Percentiles rank a stretch among this genome's conserved stretches.
Evolutionary conservation across 1,284 basidiomycete species (phyloP).

Genomic region (Papiliotrema fonsecae): DNA sequence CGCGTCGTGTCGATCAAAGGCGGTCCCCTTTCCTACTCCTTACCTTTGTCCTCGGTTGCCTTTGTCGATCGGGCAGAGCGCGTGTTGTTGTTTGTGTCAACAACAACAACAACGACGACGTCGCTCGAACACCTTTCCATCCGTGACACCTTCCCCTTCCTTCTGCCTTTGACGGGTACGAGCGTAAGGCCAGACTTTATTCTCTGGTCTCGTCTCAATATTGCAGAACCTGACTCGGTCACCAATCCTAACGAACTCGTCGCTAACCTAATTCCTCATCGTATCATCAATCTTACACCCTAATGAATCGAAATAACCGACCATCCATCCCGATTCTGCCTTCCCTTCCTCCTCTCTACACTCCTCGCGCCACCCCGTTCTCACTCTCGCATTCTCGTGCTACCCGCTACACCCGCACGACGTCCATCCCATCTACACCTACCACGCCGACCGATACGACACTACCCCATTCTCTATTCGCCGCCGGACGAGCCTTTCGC

Average conservation of each 20-base stretch:
- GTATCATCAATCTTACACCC: not conserved
- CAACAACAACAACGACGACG: not conserved
- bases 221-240: not conserved
- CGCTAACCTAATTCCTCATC: not conserved
- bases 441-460: slow-evolving; percentile 1
- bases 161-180: not conserved
- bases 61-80: not conserved
- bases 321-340: slow-evolving; percentile 1
- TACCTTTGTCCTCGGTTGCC: not conserved
- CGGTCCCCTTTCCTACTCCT: not conserved
- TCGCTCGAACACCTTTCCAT: not conserved
- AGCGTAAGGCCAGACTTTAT: too few species aligned
- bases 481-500: not conserved
- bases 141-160: not conserved
- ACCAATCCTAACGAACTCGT: not conserved
- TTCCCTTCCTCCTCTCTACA: not conserved
- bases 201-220: not conserved
- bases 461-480: not conserved
- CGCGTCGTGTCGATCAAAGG: not conserved
- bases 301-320: not conserved
- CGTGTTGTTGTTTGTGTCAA: not conserved
- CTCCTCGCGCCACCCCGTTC: not conserved
- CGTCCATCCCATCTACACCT: not conserved
- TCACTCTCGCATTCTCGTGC: not conserved
- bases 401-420: not conserved